Base-by-base conservation (phyloP, 2,329 filamentous ascomycete species). In the Fusarium pseudocircinatum region DNA sequence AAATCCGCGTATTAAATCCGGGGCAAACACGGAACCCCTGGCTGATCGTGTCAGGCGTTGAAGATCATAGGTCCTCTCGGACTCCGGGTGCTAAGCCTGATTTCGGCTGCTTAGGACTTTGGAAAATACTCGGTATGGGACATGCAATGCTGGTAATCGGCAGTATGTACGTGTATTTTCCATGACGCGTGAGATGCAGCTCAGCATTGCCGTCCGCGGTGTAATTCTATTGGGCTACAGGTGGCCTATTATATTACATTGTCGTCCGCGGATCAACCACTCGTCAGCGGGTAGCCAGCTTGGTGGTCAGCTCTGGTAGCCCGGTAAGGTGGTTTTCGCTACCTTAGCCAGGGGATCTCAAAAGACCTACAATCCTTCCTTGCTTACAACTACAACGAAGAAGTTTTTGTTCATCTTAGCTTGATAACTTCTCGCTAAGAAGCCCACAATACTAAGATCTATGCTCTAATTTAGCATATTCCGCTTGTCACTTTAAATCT, bases 201-300 rank as follows among this genome's bases (percentile, higher is more conserved):
- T 39, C 30, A 39, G 11, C 24, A 36, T 28, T 43, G 26, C 32
- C 9, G 16, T 32, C 52, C 20, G 30, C 24, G 49, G 37, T 68
- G 66, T 69, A 68, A 50, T 69, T 68, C 66, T 69, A 68, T 68
- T 69, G 66, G 66, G 53, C n/a, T 39, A 39, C 28, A 30, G 7
- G 22, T 69, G 57, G 24, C 64, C 56, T 61, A 47, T 67, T 60
- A 61, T 26, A 53, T 61, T 60, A 32, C 39, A 47, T 46, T 37
- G 28, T 14, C 16, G 22, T 24, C 34, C 22, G 15, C 34, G 16
- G 58, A 63, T 32, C 9, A 18, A 36, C 42, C 8, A 30, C 46
- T 60, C 22, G 34, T 52, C 49, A 43, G 46, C 24, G 14, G 28
- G 8, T 18, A 58, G 24, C 18, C 39, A 42, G 12, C 26, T 67